Conservation (phyloP, 2,329 filamentous ascomycete species). For the Alternaria brassicae region DNA sequence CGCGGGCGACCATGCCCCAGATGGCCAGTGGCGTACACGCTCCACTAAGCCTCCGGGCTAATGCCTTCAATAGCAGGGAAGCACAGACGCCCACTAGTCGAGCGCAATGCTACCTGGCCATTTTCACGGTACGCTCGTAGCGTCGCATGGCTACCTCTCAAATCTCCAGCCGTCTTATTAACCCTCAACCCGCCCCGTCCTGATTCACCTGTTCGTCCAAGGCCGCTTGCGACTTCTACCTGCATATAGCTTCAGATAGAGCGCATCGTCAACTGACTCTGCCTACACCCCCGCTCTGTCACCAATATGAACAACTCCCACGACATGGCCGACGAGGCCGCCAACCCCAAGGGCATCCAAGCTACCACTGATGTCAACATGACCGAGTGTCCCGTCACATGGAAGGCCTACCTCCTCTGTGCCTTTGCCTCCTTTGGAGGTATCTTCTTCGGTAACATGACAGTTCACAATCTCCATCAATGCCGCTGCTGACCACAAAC, state of each 20-base stretch:
- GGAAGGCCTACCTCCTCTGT: constrained; percentile 56
- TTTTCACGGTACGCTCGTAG: background rate
- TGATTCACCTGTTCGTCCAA: background rate
- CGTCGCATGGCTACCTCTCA: background rate
- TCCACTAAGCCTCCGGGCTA: background rate
- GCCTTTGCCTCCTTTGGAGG: constrained; percentile 58
- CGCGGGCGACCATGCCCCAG: constrained; percentile 5
- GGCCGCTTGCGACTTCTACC: constrained; percentile 3
- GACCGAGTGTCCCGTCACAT: constrained; percentile 56
- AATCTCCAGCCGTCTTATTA: constrained; percentile 4
- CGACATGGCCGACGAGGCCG: constrained; percentile 3
- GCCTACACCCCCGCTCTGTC: background rate
- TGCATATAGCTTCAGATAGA: background rate
- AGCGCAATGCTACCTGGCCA: constrained; percentile 1
- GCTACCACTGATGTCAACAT: constrained; percentile 4
- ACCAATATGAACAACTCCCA: background rate
- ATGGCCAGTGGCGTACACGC: background rate
- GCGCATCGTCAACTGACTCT: background rate
- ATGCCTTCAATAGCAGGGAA: background rate
- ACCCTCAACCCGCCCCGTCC: background rate
- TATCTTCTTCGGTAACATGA: constrained; percentile 67
- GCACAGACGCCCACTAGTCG: background rate
- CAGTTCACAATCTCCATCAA: background rate
- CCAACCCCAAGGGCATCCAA: constrained; percentile 4
- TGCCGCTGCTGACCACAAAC: background rate